Evolutionary conservation across 179 eudicot species (phyloP).

Genomic region (Sideroxylon spinosum): DNA sequence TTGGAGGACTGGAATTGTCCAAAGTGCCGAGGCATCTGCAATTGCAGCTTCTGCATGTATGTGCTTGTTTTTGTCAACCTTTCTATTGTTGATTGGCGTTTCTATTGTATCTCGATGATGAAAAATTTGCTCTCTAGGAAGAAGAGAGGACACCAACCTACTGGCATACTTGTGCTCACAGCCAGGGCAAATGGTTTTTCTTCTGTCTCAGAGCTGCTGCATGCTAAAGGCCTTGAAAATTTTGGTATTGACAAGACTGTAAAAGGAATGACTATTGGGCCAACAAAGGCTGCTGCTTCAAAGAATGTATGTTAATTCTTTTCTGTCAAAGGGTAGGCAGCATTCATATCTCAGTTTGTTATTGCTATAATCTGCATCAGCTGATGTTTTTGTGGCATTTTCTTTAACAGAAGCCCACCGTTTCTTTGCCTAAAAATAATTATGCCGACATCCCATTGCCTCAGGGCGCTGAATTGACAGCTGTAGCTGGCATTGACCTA

Average conservation of each 20-base stretch:
- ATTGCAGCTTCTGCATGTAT: slow-evolving; percentile 77
- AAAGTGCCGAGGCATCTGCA: slow-evolving; percentile 70
- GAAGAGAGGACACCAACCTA: slow-evolving; percentile 63
- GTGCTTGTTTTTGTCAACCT: slow-evolving; percentile 5
- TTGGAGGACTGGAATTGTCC: slow-evolving; percentile 67
- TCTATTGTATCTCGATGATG: not conserved
- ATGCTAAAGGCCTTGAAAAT: slow-evolving; percentile 38
- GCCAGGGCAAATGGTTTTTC: slow-evolving; percentile 73
- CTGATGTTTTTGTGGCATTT: not conserved
- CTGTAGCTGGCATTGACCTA: slow-evolving; percentile 39
- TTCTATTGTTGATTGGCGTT: not conserved
- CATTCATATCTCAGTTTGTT: not conserved
- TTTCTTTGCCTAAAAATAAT: slow-evolving; percentile 26
- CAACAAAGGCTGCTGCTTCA: slow-evolving; percentile 25
- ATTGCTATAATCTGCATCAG: not conserved
- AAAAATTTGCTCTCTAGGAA: slow-evolving; percentile 40
- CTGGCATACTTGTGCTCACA: slow-evolving; percentile 47
- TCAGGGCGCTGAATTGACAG: slow-evolving; percentile 37
- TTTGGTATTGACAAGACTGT: slow-evolving; percentile 24
- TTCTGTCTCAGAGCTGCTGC: slow-evolving; percentile 59
- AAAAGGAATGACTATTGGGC: slow-evolving; percentile 23
- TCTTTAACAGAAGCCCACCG: slow-evolving; percentile 33
- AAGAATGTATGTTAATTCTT: slow-evolving; percentile 26
- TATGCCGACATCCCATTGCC: slow-evolving; percentile 38
- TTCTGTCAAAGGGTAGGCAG: not conserved